Conservation (phyloP, 768 basidiomycete genomes). For the Russula dissimulans region DNA sequence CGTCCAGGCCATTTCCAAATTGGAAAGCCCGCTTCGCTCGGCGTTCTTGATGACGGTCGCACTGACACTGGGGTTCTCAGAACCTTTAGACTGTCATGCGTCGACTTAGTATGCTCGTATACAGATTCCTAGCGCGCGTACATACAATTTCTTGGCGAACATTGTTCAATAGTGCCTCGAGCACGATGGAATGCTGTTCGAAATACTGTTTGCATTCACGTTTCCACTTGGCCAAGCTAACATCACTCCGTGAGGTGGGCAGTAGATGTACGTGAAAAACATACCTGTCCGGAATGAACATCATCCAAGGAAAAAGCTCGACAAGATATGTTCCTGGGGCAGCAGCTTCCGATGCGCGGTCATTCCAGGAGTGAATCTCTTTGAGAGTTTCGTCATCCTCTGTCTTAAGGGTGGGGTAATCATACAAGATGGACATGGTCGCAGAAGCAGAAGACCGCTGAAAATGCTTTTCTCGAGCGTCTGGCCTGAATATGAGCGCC, state of each 20-base stretch:
- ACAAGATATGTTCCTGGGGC: too few species aligned
- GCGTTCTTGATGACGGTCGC: slow-evolving; percentile 4
- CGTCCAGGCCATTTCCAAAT: slow-evolving; percentile 13
- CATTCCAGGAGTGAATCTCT: not conserved
- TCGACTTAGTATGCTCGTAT: not conserved
- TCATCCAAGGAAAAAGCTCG: too few species aligned
- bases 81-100: slow-evolving; percentile 1
- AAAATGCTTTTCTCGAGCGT: not conserved
- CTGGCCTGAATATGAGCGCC: not conserved
- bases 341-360: not conserved
- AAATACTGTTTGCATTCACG: slow-evolving; percentile 16
- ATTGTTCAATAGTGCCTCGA: slow-evolving; percentile 14
- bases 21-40: not conserved
- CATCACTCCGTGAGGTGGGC: too few species aligned
- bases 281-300: too few species aligned
- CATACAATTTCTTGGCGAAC: slow-evolving; percentile 15
- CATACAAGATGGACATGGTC: not conserved
- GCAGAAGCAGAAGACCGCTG: not conserved
- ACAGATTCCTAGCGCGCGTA: not conserved
- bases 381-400: not conserved
- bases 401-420: not conserved
- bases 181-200: not conserved
- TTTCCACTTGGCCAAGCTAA: slow-evolving; percentile 22
- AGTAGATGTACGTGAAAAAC: not conserved
- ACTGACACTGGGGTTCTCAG: not conserved